phyloP scores from a whole-genome alignment of 345 rosid genomes.

The Sonneratia alba region DNA sequence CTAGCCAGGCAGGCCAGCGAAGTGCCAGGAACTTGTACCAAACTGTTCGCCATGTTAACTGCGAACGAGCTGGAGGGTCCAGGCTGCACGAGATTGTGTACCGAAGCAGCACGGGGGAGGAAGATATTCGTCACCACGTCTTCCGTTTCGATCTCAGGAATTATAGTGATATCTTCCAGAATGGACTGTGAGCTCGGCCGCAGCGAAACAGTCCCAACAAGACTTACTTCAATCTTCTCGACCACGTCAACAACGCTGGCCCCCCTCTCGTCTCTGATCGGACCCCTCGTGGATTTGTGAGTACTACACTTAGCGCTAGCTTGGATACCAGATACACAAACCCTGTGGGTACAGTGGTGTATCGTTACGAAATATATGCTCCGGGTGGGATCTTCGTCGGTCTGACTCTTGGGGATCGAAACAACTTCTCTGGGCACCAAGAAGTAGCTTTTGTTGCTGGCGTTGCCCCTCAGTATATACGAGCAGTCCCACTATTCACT shows the following conservation, averaged over 20 bases:
- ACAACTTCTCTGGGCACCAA: neutral
- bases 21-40: neutral
- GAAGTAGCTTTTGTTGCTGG: neutral
- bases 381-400: neutral
- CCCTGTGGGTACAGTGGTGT: neutral
- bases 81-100: neutral
- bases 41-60: neutral
- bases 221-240: neutral
- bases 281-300: neutral
- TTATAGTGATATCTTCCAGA: neutral
- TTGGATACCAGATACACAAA: neutral
- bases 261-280: neutral
- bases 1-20: neutral
- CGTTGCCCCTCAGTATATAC: neutral
- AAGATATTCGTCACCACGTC: neutral
- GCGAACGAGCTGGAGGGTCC: neutral
- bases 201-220: neutral
- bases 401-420: neutral
- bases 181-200: neutral
- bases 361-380: neutral
- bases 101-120: neutral
- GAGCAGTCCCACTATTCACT: neutral
- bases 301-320: neutral
- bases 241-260: neutral
- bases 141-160: neutral